Base-by-base conservation (phyloP, 2,329 filamentous ascomycete species). In the Calonectria naviculata region DNA sequence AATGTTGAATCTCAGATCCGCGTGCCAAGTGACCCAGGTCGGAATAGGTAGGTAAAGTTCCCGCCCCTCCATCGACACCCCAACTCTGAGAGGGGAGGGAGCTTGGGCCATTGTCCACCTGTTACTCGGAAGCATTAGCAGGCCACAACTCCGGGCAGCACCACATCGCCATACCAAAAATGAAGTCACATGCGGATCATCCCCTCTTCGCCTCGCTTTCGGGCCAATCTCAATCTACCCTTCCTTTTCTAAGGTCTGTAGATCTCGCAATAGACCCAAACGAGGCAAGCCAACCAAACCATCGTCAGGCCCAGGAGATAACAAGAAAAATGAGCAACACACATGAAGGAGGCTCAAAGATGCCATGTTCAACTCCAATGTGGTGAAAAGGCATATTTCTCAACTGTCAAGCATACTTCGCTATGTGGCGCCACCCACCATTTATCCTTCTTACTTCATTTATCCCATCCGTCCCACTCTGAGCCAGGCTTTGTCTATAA, bases 71-170 rank as follows among this genome's bases (percentile, higher is more conserved):
- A n/a, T n/a, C n/a, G n/a, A n/a, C n/a, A n/a, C n/a, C n/a, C n/a
- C n/a, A n/a, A n/a, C n/a, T 36, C 34, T 36, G 10, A 13, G 34
- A 36, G 42, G 21, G 54, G 34, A 31, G 52, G 28, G 31, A 64
- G 65, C 65, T 67, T 67, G 65, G 65, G 56, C 65, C 65, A 58
- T 58, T 21, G 4, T 6, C 34, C 34, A 36, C 10, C 5, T 12
- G n/a, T n/a, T n/a, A n/a, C n/a, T n/a, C n/a, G n/a, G n/a, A n/a
- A n/a, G 15, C 52, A 58, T 36, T 28, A 21, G 10, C 31, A 38
- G 10, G 31, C 21, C 52, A 38, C 31, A 17, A 21, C 52, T 26
- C 31, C 34, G 13, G 38, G 31, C 34, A 38, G 52, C 21, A 21
- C 46, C 24, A n/a, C n/a, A n/a, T 28, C n/a, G n/a, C 28, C 47